Conservation (phyloP, 768 basidiomycete genomes). For the Clathrus columnatus region DNA sequence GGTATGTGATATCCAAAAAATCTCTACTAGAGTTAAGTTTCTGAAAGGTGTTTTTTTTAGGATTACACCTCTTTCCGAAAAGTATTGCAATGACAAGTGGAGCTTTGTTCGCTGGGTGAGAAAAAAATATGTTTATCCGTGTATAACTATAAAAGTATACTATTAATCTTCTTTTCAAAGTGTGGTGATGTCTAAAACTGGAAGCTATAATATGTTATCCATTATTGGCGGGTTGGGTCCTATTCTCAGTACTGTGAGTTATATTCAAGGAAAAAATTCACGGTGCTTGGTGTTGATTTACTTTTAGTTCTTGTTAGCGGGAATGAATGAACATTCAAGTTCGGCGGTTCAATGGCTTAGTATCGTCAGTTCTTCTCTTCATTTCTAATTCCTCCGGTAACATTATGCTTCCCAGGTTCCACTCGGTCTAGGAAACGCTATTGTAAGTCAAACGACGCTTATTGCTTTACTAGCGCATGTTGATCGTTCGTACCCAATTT, state of each 20-base stretch:
- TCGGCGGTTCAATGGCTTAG: slow-evolving; percentile 46
- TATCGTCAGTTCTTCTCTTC: slow-evolving; percentile 35
- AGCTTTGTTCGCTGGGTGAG: slow-evolving; percentile 58
- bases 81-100: slow-evolving; percentile 52
- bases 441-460: slow-evolving; percentile 60
- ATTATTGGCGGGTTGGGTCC: slow-evolving; percentile 55
- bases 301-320: background rate
- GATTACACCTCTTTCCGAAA: slow-evolving; percentile 54
- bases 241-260: slow-evolving; percentile 44
- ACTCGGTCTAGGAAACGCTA: slow-evolving; percentile 65
- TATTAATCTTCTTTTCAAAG: slow-evolving; percentile 13
- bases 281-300: background rate
- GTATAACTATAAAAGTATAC: background rate
- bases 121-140: background rate
- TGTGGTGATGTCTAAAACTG: slow-evolving; percentile 57
- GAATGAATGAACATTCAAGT: slow-evolving; percentile 35
- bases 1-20: slow-evolving; percentile 29
- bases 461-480: slow-evolving; percentile 59
- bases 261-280: slow-evolving; percentile 30
- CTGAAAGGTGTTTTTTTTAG: slow-evolving; percentile 27
- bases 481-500: slow-evolving; percentile 48
- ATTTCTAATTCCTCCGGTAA: background rate
- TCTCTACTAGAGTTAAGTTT: background rate
- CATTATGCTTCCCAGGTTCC: slow-evolving; percentile 37
- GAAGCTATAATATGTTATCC: slow-evolving; percentile 53